Evolutionary conservation across 164 flowering plant genomes (phyloP).

Genomic region (Chimonanthus salicifolius): DNA sequence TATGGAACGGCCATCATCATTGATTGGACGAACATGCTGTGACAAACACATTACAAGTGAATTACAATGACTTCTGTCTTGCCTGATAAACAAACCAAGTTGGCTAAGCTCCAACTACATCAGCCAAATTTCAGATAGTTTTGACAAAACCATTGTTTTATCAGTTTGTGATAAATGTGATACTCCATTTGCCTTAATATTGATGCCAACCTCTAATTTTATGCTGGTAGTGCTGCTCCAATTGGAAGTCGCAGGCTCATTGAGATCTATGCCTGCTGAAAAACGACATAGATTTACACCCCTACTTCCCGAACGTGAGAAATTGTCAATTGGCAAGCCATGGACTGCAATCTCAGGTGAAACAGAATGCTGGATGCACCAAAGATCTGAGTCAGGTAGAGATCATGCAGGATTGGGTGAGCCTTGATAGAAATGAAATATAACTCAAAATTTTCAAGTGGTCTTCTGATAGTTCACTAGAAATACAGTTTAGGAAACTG

Average conservation of each 20-base stretch:
- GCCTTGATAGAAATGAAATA: background rate
- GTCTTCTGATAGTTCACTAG: constrained; percentile 3
- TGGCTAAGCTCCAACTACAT: background rate
- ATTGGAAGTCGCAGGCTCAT: constrained; percentile 71
- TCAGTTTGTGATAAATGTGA: too few relatives aligned
- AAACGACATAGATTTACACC: constrained; percentile 79
- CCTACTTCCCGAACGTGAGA: constrained; percentile 75
- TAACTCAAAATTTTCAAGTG: background rate
- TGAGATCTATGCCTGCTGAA: constrained; percentile 72
- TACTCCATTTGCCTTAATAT: background rate
- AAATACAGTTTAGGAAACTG: background rate
- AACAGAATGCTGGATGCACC: constrained; percentile 53
- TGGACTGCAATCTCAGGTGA: constrained; percentile 88
- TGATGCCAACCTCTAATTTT: constrained; percentile 66
- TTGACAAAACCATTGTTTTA: background rate
- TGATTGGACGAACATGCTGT: constrained; percentile 72
- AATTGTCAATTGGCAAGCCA: constrained; percentile 71
- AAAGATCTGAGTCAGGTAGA: constrained; percentile 8
- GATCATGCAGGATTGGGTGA: background rate
- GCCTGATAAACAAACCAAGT: background rate
- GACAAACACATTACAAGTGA: constrained; percentile 2
- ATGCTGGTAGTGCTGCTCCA: constrained; percentile 89
- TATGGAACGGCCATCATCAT: constrained; percentile 73
- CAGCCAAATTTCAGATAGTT: background rate
- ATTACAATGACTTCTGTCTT: background rate